Conservation (phyloP, 495 filamentous ascomycete genomes). For the Polyplosphaeria fusca region DNA sequence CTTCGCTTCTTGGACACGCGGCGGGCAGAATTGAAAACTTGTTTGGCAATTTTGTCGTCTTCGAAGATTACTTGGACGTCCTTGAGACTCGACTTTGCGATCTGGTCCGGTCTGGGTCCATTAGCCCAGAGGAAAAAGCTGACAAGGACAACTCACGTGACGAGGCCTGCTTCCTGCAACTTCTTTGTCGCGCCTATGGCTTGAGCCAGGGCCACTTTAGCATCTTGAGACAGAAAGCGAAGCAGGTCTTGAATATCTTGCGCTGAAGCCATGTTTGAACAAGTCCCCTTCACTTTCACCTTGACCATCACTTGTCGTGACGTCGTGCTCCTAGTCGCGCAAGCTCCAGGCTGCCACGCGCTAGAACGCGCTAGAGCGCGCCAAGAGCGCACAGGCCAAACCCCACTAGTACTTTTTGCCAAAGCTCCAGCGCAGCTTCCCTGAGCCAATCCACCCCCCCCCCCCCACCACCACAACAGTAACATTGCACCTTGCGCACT, state of each 20-base stretch:
- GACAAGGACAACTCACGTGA: slow-evolving; percentile 23
- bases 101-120: slow-evolving; percentile 47
- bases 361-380: too few relatives aligned
- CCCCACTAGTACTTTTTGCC: too few relatives aligned
- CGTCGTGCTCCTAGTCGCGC: too few relatives aligned
- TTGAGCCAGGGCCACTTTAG: slow-evolving; percentile 65
- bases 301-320: too few relatives aligned
- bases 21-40: slow-evolving; percentile 58
- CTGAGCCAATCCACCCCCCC: too few relatives aligned
- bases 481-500: too few relatives aligned
- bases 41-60: slow-evolving; percentile 69
- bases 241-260: slow-evolving; percentile 65
- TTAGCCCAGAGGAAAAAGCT: background rate
- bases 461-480: too few relatives aligned
- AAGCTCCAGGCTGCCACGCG: too few relatives aligned
- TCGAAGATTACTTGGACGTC: slow-evolving; percentile 58
- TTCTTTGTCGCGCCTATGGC: slow-evolving; percentile 68
- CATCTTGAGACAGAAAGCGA: slow-evolving; percentile 71
- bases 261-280: slow-evolving; percentile 39
- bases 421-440: too few relatives aligned
- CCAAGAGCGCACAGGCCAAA: too few relatives aligned
- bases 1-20: slow-evolving; percentile 60
- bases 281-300: too few relatives aligned
- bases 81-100: slow-evolving; percentile 57
- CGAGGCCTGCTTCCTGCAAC: slow-evolving; percentile 59